A percentile compares a stretch with the other conserved stretches of the same genome.
phyloP scores from a whole-genome alignment of 495 filamentous ascomycete species.

The Penicillium malachiteum region DNA sequence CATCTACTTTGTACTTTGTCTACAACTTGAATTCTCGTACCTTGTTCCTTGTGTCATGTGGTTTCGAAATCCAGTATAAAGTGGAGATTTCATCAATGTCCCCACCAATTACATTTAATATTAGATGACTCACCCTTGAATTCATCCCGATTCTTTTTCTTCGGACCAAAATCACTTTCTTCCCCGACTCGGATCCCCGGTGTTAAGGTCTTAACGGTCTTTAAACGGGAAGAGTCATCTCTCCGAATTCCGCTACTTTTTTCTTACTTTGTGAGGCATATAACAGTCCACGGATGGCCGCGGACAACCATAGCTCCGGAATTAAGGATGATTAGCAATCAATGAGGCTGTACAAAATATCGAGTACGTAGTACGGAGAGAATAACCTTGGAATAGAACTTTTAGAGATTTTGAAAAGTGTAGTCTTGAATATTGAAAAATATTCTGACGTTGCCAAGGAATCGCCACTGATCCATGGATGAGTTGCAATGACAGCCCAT shows the following conservation, averaged over 20 bases:
- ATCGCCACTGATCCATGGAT: not conserved
- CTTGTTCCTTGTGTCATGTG: not conserved
- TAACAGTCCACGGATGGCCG: not conserved
- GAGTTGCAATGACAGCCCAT: not conserved
- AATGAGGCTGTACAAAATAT: no score
- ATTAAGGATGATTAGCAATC: no score
- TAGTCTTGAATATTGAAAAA: not conserved
- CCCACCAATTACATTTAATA: not conserved
- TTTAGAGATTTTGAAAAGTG: not conserved
- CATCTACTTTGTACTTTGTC: not conserved
- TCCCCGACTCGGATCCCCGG: conserved; percentile 2
- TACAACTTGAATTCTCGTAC: not conserved
- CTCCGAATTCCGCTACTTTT: no score
- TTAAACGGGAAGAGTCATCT: not conserved
- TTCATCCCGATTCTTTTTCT: conserved; percentile 4
- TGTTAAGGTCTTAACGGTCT: not conserved
- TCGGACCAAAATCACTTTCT: not conserved
- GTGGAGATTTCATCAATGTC: not conserved
- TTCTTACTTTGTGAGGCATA: not conserved
- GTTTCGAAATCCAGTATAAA: not conserved
- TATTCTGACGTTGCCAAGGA: not conserved
- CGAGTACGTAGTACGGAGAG: no score
- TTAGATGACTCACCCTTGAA: not conserved
- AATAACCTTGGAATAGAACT: no score
- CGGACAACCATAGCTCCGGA: no score